Evolutionary conservation across 345 rosid species (phyloP).

Genomic region (Acer yangbiense): DNA sequence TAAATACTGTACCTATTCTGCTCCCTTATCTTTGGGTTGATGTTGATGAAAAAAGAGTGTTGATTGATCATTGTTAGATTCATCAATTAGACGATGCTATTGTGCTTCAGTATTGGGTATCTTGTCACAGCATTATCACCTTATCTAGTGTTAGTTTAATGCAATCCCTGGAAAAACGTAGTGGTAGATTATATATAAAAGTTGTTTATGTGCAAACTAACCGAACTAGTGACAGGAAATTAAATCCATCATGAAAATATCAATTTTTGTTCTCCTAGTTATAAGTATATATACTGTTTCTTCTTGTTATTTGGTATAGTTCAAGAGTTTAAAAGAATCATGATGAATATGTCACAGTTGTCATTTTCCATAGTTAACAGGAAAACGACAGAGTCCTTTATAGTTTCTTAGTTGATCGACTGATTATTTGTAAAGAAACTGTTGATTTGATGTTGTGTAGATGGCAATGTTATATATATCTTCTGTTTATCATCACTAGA

Average conservation of each 20-base stretch:
- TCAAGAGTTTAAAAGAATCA: not conserved
- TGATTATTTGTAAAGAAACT: not conserved
- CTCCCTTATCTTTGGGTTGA: not conserved
- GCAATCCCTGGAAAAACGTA: slow-evolving; percentile 1
- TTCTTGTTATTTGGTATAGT: not conserved
- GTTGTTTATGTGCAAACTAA: not conserved
- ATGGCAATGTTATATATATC: not conserved
- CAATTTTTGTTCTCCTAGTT: not conserved
- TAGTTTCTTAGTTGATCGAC: not conserved
- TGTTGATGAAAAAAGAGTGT: not conserved
- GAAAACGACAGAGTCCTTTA: not conserved
- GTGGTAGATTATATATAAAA: not conserved
- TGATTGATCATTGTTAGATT: not conserved
- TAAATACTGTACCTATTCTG: not conserved
- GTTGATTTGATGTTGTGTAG: not conserved
- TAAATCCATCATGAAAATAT: not conserved
- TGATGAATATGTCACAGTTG: not conserved
- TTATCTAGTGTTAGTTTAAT: slow-evolving; percentile 5
- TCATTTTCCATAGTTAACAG: not conserved
- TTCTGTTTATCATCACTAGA: not conserved
- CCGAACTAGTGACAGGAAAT: not conserved
- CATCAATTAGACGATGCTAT: not conserved
- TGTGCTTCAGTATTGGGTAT: not conserved
- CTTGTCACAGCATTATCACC: not conserved
- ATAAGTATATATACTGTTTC: not conserved